Evolutionary conservation across 2,329 filamentous ascomycete species (phyloP), one percentile per base, ranked within the genome.

Genomic region (Davidsoniella eucalypti): DNA sequence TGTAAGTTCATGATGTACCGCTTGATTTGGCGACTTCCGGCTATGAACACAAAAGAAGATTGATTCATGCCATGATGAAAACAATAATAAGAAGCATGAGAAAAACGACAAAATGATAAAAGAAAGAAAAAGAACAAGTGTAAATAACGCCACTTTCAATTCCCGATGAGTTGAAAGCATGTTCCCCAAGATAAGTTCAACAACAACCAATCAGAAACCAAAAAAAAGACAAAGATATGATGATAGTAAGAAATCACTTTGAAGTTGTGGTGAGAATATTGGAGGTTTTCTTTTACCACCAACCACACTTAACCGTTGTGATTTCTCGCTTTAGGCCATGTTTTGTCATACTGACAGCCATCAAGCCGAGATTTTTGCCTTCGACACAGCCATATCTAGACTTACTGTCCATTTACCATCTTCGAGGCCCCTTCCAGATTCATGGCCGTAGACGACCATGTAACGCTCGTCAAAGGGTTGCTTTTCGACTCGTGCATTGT

Each of bases 381-480:
- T 75, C 76, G 2, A 86, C 78, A 61, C 92, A 96, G 0, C 80
- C 0, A 83, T 84, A 63, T 96, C 92, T 44, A 96, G 69, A 0
- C 92, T 92, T 59, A 87, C 85, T 3, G 82, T 84, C 63, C 85
- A 93, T 45, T 73, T 70, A 46, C 76, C 58, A 53, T 69, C 56
- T 29, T 58, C 60, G 46, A 93, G 72, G 0, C 87, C 87, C 2
- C 67, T 66, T 58, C 80, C 80, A 18, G 86, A 76, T 61, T 95
- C 86, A 61, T 96, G 90, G 4, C 88, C 88, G 63, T 94, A 95
- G 52, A 94, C 72, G 39, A 94, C 82, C 1, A 84, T 86, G 39
- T 69, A 75, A 8, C 74, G 69, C 26, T 64, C 56, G 10, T 54
- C 44, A 25, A 58, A 54, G 43, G 52, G 54, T 2, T 61, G 52